Conservation (phyloP, 768 basidiomycete species). For the Floccularia luteovirens region DNA sequence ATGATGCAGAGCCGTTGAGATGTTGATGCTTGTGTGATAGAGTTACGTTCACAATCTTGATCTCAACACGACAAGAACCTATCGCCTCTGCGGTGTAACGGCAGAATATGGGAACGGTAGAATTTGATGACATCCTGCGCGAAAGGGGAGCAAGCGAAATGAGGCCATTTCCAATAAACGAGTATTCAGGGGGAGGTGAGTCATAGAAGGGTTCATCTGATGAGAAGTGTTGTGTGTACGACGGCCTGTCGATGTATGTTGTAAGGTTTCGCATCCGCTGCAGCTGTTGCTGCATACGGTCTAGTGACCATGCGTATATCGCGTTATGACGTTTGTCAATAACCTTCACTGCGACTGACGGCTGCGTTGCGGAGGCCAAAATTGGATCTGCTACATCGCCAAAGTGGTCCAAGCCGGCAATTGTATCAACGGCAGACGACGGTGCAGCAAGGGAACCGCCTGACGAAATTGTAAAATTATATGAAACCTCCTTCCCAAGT, state of each 20-base stretch:
- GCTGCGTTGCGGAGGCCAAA: slow-evolving; percentile 65
- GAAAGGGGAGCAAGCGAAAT: slow-evolving; percentile 78
- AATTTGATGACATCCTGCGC: slow-evolving; percentile 64
- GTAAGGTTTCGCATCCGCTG: slow-evolving; percentile 92
- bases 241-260: slow-evolving; percentile 85
- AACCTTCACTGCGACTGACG: slow-evolving; percentile 85
- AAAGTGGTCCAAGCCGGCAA: slow-evolving; percentile 84
- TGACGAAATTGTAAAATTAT: slow-evolving; percentile 90
- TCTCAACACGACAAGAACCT: slow-evolving; percentile 84
- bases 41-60: slow-evolving; percentile 72
- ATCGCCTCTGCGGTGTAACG: slow-evolving; percentile 93
- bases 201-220: slow-evolving; percentile 92
- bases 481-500: slow-evolving; percentile 78
- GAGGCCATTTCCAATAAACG: slow-evolving; percentile 85
- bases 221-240: slow-evolving; percentile 91
- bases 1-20: slow-evolving; percentile 51
- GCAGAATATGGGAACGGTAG: slow-evolving; percentile 86
- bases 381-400: slow-evolving; percentile 88
- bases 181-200: slow-evolving; percentile 79
- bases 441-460: slow-evolving; percentile 75
- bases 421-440: slow-evolving; percentile 75
- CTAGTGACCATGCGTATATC: slow-evolving; percentile 88
- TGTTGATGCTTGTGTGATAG: slow-evolving; percentile 53
- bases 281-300: slow-evolving; percentile 81
- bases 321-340: slow-evolving; percentile 82